Evolutionary conservation across 371 early-diverging fungal genomes (phyloP).

Genomic region (Paraphysoderma sedebokerense): DNA sequence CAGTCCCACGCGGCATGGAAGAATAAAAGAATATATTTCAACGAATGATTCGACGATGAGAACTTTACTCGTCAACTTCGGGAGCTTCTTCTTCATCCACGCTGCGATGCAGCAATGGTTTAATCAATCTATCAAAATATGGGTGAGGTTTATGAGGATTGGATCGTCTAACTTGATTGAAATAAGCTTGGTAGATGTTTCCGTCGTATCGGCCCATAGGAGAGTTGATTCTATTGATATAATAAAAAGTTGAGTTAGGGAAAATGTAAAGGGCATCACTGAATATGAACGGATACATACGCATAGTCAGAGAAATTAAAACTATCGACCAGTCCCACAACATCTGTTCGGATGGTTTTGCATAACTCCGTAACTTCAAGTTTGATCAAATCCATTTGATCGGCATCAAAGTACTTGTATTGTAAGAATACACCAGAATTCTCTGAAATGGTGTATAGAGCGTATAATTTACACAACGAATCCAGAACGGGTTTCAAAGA

Average conservation of each 20-base stretch:
- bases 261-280: too few species aligned
- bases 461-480: constrained; percentile 60
- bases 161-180: constrained; percentile 53
- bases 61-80: background rate
- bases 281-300: too few species aligned
- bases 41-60: too few species aligned
- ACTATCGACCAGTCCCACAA: constrained; percentile 70
- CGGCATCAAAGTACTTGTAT: constrained; percentile 57
- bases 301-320: constrained; percentile 75
- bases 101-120: constrained; percentile 54
- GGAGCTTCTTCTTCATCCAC: constrained; percentile 4
- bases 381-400: constrained; percentile 45
- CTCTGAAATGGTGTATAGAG: constrained; percentile 62
- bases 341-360: constrained; percentile 41
- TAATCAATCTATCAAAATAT: constrained; percentile 64
- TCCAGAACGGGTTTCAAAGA: constrained; percentile 28
- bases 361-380: constrained; percentile 6
- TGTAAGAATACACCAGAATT: constrained; percentile 75
- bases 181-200: constrained; percentile 74
- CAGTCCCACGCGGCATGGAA: too few species aligned
- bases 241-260: too few species aligned
- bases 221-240: too few species aligned
- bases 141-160: constrained; percentile 56
- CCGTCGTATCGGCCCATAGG: constrained; percentile 79
- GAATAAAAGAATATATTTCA: too few species aligned